Evolutionary conservation across 257 asterid genomes (phyloP), one percentile per base, ranked within the genome.

Genomic region (Primulina eburnea): DNA sequence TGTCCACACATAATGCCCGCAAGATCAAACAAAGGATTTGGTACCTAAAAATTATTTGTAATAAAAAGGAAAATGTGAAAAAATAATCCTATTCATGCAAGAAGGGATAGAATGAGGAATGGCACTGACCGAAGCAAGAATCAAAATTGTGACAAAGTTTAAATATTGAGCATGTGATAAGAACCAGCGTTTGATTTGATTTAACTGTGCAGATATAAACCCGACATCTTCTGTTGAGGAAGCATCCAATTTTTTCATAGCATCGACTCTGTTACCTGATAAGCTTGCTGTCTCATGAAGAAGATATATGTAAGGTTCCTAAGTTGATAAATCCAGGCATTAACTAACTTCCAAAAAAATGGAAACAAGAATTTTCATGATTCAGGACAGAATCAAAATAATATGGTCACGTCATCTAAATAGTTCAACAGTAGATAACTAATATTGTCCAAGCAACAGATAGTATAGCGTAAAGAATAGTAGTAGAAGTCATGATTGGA

Each of bases 1-100:
- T 92, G 97, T 60, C 98, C 98, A 47, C 98, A 89, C 97, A 92
- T 92, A 77, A 92, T 92, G 71, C 98, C 98, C 43, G 98, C 98
- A 62, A 92, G 96, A 80, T 92, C 98, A 83, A 92, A 92, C 71
- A 92, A 72, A 63, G 98, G 98, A 83, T 92, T 92, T 16, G 98
- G 98, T 28, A 92, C 89, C 98, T 92, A 75, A 61, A 73, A 66
- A 72, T 67, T 62, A 72, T 40, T 71, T 16, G 62, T 37, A 37
- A 53, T 17, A 20, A 56, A 69, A 60, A 29, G 32, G 70, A 56
- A 73, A 14, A 10, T 16, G 47, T 32, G 20, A 70, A 2, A 16
- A 70, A 60, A n/a, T n/a, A 18, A 60, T 60, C 57, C 64, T 21
- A 34, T 64, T 59, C 56, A 64, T 16, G 50, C 16, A 12, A 20